These are phyloP conservation scores for Ustilago tritici DNA, from an alignment of 1,284 basidiomycete species.

Conservation along the genomic window DNA sequence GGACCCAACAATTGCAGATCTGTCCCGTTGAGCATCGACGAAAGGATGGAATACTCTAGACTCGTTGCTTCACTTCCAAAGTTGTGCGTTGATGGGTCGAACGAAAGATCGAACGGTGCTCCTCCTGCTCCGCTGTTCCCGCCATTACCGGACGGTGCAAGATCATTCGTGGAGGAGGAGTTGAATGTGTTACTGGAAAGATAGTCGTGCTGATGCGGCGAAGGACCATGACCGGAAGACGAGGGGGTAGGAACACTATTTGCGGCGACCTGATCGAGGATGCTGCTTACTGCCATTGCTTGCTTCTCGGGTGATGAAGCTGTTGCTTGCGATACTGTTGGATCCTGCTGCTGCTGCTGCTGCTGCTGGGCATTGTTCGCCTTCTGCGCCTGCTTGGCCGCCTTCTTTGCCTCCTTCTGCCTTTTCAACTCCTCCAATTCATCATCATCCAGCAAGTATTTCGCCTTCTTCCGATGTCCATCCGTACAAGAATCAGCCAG, in stretches of 20 bases:
- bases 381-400: conserved; percentile 43
- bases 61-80: conserved; percentile 89
- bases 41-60: conserved; percentile 89
- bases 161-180: conserved; percentile 25
- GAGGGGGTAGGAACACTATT: conserved; percentile 27
- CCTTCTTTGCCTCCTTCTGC: conserved; percentile 55
- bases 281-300: conserved; percentile 36
- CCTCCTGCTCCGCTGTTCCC: conserved; percentile 15
- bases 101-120: conserved; percentile 71
- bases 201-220: conserved; percentile 48
- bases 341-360: conserved; percentile 18
- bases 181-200: conserved; percentile 50
- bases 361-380: conserved; percentile 11
- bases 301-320: conserved; percentile 27
- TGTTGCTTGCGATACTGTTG: conserved; percentile 12
- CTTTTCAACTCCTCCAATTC: conserved; percentile 61
- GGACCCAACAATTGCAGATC: conserved; percentile 54
- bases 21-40: conserved; percentile 78
- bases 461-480: conserved; percentile 96
- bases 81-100: conserved; percentile 76
- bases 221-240: conserved; percentile 45
- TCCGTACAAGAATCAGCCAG: conserved; percentile 89
- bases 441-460: conserved; percentile 76
- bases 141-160: conserved; percentile 1
- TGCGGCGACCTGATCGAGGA: conserved; percentile 40